Evolutionary conservation across 225 moss, liverwort and hornwort species (phyloP).

Genomic region (Pleurozium schreberi): DNA sequence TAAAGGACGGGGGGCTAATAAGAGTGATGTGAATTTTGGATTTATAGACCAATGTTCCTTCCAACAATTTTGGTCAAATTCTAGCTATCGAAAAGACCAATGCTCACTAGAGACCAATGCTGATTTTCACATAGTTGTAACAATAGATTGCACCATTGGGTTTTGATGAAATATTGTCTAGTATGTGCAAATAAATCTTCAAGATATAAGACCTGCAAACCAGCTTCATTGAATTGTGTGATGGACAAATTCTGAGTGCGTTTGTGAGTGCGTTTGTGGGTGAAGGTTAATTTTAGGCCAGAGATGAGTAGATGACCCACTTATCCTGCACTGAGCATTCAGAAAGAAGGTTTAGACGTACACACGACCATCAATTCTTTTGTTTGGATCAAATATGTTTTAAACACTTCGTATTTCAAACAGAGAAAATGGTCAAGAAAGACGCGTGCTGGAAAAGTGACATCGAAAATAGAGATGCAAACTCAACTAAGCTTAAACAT

Average conservation of each 20-base stretch:
- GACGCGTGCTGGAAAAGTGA: background rate
- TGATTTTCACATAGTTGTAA: background rate
- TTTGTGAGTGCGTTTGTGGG: background rate
- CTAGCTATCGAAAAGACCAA: background rate
- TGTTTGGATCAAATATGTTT: background rate
- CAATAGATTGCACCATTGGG: background rate
- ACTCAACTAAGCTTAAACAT: background rate
- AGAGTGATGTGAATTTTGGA: no score
- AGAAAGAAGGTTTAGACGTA: background rate
- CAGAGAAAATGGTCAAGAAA: background rate
- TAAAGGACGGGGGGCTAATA: no score
- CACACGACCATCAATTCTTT: background rate
- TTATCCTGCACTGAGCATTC: background rate
- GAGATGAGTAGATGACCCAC: background rate
- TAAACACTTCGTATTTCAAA: background rate
- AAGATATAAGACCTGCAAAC: background rate
- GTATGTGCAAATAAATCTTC: background rate
- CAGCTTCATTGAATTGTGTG: no score
- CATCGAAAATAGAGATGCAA: background rate
- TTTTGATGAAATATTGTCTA: background rate
- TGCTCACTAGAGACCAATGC: background rate
- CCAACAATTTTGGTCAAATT: background rate
- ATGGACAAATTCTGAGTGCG: background rate
- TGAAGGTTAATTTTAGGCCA: background rate
- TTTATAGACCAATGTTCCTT: background rate